phyloP scores from a whole-genome alignment of 1,139 yeast species.

The Kazachstania sp. region DNA sequence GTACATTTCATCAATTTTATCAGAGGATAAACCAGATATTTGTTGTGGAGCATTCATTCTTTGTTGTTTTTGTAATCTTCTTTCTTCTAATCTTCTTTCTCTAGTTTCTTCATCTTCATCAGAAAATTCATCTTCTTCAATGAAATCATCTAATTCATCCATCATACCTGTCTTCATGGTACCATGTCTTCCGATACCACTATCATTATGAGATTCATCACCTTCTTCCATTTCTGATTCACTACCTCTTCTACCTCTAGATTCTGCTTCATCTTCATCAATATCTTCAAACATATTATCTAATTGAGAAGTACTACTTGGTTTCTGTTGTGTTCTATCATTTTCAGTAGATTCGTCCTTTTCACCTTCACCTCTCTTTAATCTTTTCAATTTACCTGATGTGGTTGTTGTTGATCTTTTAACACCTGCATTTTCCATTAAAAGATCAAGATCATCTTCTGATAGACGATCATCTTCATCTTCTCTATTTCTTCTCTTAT shows the following conservation, averaged over 20 bases:
- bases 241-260: slow-evolving; percentile 12
- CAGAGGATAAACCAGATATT: slow-evolving; percentile 77
- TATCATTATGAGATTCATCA: slow-evolving; percentile 22
- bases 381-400: slow-evolving; percentile 61
- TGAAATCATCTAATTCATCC: slow-evolving; percentile 93
- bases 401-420: slow-evolving; percentile 33
- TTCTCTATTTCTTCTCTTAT: slow-evolving; percentile 28
- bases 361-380: slow-evolving; percentile 53
- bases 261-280: slow-evolving; percentile 39
- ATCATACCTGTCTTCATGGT: slow-evolving; percentile 28
- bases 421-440: slow-evolving; percentile 84
- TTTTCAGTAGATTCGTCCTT: slow-evolving; percentile 17
- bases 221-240: slow-evolving; percentile 14
- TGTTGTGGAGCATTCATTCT: slow-evolving; percentile 44
- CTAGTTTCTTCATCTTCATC: slow-evolving; percentile 74
- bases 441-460: slow-evolving; percentile 88
- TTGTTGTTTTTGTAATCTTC: slow-evolving; percentile 31
- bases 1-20: slow-evolving; percentile 82
- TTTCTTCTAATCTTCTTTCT: slow-evolving; percentile 33
- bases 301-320: slow-evolving; percentile 37
- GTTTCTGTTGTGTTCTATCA: slow-evolving; percentile 6
- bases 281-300: slow-evolving; percentile 83
- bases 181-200: slow-evolving; percentile 18
- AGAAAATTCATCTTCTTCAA: slow-evolving; percentile 92
- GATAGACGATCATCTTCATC: slow-evolving; percentile 61